Conservation (phyloP, 2,329 filamentous ascomycete species). For the Exophiala xenobiotica region DNA sequence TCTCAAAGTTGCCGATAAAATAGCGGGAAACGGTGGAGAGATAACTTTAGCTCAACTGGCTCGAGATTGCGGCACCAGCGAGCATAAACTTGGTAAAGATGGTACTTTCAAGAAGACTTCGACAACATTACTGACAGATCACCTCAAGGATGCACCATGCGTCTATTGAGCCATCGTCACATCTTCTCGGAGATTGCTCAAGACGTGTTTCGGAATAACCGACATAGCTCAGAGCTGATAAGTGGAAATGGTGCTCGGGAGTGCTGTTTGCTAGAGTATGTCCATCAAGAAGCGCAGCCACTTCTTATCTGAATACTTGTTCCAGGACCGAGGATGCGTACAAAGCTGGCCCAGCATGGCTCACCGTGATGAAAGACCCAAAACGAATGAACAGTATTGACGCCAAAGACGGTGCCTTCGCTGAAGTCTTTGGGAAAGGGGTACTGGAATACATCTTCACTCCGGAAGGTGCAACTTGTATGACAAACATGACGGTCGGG, state of each 20-base stretch:
- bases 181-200: neutral
- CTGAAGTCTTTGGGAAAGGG: constrained; percentile 6
- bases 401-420: constrained; percentile 8
- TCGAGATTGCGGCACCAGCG: neutral
- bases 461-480: constrained; percentile 1
- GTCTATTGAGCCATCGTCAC: neutral
- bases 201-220: neutral
- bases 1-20: constrained; percentile 3
- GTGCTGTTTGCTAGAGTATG: constrained; percentile 3
- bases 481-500: constrained; percentile 7
- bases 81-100: neutral
- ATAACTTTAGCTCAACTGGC: neutral
- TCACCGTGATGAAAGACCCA: constrained; percentile 6
- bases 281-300: neutral
- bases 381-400: constrained; percentile 9
- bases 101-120: no score
- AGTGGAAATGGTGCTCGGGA: constrained; percentile 1
- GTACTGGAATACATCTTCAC: constrained; percentile 9
- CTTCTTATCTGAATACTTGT: neutral
- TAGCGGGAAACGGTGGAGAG: neutral
- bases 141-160: neutral
- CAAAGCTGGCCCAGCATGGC: constrained; percentile 7
- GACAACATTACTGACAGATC: neutral
- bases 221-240: neutral
- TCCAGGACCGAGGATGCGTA: constrained; percentile 2